Base-by-base conservation (phyloP, 1,284 basidiomycete species). In the Phellopilus nigrolimitatus region DNA sequence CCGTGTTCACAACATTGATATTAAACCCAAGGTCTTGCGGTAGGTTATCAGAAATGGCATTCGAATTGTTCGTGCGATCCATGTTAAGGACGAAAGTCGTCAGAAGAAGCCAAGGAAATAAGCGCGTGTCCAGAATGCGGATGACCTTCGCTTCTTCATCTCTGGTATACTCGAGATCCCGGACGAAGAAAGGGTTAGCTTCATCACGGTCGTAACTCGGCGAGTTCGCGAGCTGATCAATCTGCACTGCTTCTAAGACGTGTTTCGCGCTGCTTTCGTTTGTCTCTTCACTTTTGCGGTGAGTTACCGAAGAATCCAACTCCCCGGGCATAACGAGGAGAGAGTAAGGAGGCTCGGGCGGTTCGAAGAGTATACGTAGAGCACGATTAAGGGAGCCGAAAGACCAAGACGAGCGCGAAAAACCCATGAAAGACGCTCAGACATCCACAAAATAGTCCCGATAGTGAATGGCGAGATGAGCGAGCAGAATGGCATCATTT, bases 31-130 rank as follows among this genome's bases (percentile, higher is more conserved):
- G 56, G 51, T 71, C 68, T 4, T 56, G 56, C 0, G 68, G 67
- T 4, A 71, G 52, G 42, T 68, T 67, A 49, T 71, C 69, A 13
- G 68, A 69, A 39, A 70, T 66, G 1, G 69, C 69, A 46, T 69
- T 69, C 12, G 67, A 68, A 49, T 63, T 62, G 56, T 71, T 71
- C 17, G 69, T 71, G 7, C 69, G 61, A 46, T 71, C 69, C 68
- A 71, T 70, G 55, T 70, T 71, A 45, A 71, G 58, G 15, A 71
- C 68, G 45, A 71, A 71, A 1, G 69, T 71, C 31, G 69, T 71
- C 31, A 69, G 44, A 10, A 71, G 61, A 19, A 71, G 64, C 57
- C 62, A 65, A 0, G 68, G 66, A 57, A 70, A 69, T 10, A 70
- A 56, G n/a, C 63, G 60, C 4, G 57, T 61, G 44, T 70, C 69